These are phyloP conservation scores for Mucor piriformis DNA, from an alignment of 371 early-diverging fungal genomes.

Conservation along the genomic window DNA sequence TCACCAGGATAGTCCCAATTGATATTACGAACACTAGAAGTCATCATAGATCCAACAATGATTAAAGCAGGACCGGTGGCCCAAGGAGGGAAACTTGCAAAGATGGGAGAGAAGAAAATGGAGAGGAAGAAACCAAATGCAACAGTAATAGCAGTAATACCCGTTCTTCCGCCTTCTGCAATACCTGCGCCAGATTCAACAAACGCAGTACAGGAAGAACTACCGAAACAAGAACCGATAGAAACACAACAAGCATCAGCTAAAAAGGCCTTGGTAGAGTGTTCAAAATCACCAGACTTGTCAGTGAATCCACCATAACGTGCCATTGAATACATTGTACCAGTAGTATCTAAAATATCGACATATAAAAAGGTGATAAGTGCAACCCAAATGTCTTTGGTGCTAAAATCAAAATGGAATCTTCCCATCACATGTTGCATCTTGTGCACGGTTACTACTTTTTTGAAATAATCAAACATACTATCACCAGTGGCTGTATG, in stretches of 20 bases:
- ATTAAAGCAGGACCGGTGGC: slow-evolving; percentile 82
- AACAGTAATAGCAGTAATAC: slow-evolving; percentile 73
- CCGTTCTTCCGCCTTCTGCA: slow-evolving; percentile 82
- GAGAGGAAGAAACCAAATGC: slow-evolving; percentile 74
- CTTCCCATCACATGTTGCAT: slow-evolving; percentile 58
- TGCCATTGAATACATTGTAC: slow-evolving; percentile 80
- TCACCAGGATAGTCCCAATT: slow-evolving; percentile 82
- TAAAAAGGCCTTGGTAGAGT: slow-evolving; percentile 72
- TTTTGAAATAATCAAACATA: slow-evolving; percentile 72
- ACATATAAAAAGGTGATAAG: slow-evolving; percentile 80
- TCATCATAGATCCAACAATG: slow-evolving; percentile 80
- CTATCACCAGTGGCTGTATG: slow-evolving; percentile 62
- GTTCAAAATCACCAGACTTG: slow-evolving; percentile 75
- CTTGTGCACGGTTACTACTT: slow-evolving; percentile 70
- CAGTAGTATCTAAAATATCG: slow-evolving; percentile 81
- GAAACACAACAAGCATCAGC: slow-evolving; percentile 69
- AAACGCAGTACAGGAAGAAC: slow-evolving; percentile 76
- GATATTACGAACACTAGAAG: slow-evolving; percentile 65
- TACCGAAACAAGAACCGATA: slow-evolving; percentile 72
- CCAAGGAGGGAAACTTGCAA: slow-evolving; percentile 86
- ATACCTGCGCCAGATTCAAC: slow-evolving; percentile 84
- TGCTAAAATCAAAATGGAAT: slow-evolving; percentile 65
- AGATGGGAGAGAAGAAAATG: slow-evolving; percentile 82
- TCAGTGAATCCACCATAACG: slow-evolving; percentile 78
- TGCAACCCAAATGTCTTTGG: slow-evolving; percentile 77